Base-by-base conservation (phyloP, 139 green algal species). In the Haematococcus sp. region DNA sequence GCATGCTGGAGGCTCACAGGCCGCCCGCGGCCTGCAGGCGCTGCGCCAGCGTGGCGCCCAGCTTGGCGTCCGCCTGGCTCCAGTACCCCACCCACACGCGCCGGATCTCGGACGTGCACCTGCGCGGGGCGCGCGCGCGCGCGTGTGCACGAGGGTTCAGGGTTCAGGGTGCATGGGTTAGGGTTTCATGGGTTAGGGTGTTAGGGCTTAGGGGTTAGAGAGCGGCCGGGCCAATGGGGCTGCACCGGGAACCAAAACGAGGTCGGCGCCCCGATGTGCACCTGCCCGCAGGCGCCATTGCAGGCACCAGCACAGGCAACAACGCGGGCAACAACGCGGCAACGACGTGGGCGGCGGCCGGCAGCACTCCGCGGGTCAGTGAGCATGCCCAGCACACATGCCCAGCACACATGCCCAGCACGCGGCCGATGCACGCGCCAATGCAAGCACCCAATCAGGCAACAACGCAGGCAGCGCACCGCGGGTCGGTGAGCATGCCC, bases 11-110 rank as follows among this genome's bases (percentile, higher is more conserved):
- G 40, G 15, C 22, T 63, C 66, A 84, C 60, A 84, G 49, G 2
- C 76, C 79, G 32, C 70, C 79, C 20, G 19, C 65, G 30, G 70
- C 56, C 79, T 91, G 86, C 78, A 96, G 86, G 86, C 92, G 90
- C 17, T 75, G 72, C 4, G 91, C 92, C n/a, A 97, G 28, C 68
- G 79, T 77, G 59, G 87, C 75, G 3, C 92, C 93, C 72, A 97
- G 81, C 27, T 82, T 74, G 2, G 68, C 30, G 76, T 97, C 92
- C 27, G 83, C 88, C 88, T 98, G 93, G 3, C 79, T 84, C 86
- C 94, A 92, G 87, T 98, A 98, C 58, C 92, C 92, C 54, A 98
- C 70, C 94, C 94, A 98, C 65, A 98, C 89, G 55, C 93, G 78
- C 3, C 84, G 81, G 64, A 89, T 89, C 76, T 89, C 84, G 55